Base-by-base conservation (phyloP, 495 filamentous ascomycete genomes). In the Halenospora varia region DNA sequence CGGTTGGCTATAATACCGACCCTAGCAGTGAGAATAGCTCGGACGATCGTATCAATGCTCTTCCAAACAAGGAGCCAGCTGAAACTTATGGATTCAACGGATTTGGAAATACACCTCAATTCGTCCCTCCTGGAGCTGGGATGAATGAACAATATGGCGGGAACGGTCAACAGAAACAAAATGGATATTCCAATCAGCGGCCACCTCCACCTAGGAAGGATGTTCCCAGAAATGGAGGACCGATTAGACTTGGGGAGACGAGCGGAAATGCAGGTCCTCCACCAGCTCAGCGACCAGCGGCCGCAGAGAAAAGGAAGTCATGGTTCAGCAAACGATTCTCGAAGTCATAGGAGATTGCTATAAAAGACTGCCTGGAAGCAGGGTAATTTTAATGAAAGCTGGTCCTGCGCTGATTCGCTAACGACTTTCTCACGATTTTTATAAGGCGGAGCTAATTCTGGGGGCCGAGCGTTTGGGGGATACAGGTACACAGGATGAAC, bases 1-100 rank as follows among this genome's bases (percentile, higher is more conserved):
- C 83, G 15, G 83, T 80, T 63, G 87, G 83, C n/a, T 89, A 91
- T 66, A 87, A 85, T 44, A 95, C 89, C 26, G 90, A 96, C 61
- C 92, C 90, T 1, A 95, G 88, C 69, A 94, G 89, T 57, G 84
- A 95, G 57, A 95, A 96, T 71, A 95, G 89, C 72, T 95, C 89
- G 2, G 79, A 92, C 53, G 90, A 96, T 60, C 85, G 88, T 50
- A 72, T 84, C 22, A 78, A 82, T 44, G 80, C 84, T 53, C 73
- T 78, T 10, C 74, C 82, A 2, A 80, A 85, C 64, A 72, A 71
- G n/a, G 75, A 79, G 11, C 66, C 74, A 3, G 74, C 72, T 25
- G 82, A 86, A 48, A 70, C 60, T 23, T 85, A 86, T 61, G 83
- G 82, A 26, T 64, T 64, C 45, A 62, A 46, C 40, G 59, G 60